phyloP scores from a whole-genome alignment of 441 rosid genomes.

The Mallotus repandus region DNA sequence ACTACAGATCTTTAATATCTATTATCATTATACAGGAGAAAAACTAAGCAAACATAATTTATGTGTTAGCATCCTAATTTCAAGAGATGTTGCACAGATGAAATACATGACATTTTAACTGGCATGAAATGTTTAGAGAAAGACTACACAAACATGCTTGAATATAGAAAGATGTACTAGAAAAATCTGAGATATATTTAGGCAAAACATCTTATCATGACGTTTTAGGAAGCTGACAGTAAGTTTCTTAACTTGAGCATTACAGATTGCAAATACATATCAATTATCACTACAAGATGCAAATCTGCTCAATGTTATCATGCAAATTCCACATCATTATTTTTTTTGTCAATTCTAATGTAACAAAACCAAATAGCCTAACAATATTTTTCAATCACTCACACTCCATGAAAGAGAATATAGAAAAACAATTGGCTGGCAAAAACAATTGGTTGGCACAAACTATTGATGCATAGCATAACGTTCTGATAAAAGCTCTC shows the following conservation, averaged over 20 bases:
- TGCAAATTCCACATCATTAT: neutral
- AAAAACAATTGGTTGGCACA: neutral
- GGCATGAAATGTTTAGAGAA: neutral
- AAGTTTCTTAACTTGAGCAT: neutral
- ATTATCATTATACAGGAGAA: neutral
- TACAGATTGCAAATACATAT: neutral
- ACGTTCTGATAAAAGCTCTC: neutral
- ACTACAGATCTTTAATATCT: slow-evolving; percentile 20
- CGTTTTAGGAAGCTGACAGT: neutral
- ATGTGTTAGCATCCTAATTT: neutral
- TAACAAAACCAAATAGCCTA: neutral
- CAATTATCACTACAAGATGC: neutral
- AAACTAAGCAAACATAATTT: slow-evolving; percentile 2
- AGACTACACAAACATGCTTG: neutral
- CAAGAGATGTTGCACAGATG: neutral
- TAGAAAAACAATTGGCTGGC: neutral
- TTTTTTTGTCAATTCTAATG: neutral
- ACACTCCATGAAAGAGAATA: neutral
- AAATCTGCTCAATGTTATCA: neutral
- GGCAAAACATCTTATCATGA: neutral
- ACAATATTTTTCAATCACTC: neutral
- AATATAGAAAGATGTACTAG: slow-evolving; percentile 1
- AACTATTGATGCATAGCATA: neutral
- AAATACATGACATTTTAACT: slow-evolving; percentile 12
- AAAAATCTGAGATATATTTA: neutral